These are phyloP conservation scores for Alternaria triticina DNA, from an alignment of 2,329 filamentous ascomycete genomes.

Conservation along the genomic window DNA sequence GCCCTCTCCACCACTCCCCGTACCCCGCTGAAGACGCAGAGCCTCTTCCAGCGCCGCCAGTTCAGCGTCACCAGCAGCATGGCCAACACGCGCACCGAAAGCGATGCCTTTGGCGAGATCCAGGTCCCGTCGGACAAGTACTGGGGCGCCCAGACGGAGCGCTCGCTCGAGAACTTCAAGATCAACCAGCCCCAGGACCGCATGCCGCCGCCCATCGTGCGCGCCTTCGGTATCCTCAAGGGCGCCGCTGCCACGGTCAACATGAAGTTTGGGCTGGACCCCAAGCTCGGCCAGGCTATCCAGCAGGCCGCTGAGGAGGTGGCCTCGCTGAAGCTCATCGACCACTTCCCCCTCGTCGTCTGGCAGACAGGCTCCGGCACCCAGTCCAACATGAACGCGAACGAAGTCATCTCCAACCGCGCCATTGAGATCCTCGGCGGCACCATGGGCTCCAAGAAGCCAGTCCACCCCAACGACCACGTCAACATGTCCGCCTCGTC, in stretches of 20 bases:
- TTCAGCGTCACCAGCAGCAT: constrained; percentile 45
- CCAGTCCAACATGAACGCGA: constrained; percentile 99
- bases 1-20: constrained; percentile 36
- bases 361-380: constrained; percentile 99
- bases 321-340: constrained; percentile 87
- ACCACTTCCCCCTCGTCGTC: constrained; percentile 98
- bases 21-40: constrained; percentile 27
- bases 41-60: constrained; percentile 31
- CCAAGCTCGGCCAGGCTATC: constrained; percentile 89
- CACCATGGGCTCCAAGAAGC: constrained; percentile 94
- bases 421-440: constrained; percentile 98
- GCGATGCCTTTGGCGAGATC: constrained; percentile 97
- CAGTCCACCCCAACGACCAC: constrained; percentile 98
- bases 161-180: constrained; percentile 95
- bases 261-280: constrained; percentile 89
- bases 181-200: constrained; percentile 99
- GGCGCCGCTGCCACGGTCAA: constrained; percentile 95
- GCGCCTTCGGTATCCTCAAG: constrained; percentile 96
- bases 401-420: constrained; percentile 99
- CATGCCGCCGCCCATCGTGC: constrained; percentile 91
- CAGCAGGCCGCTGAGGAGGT: constrained; percentile 94
- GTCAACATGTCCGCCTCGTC: constrained; percentile 99
- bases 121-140: constrained; percentile 92
- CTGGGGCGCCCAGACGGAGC: constrained; percentile 98
- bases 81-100: constrained; percentile 76